These are phyloP conservation scores for Sphagnurus paluster DNA, from an alignment of 1,284 basidiomycete genomes.

Conservation along the genomic window DNA sequence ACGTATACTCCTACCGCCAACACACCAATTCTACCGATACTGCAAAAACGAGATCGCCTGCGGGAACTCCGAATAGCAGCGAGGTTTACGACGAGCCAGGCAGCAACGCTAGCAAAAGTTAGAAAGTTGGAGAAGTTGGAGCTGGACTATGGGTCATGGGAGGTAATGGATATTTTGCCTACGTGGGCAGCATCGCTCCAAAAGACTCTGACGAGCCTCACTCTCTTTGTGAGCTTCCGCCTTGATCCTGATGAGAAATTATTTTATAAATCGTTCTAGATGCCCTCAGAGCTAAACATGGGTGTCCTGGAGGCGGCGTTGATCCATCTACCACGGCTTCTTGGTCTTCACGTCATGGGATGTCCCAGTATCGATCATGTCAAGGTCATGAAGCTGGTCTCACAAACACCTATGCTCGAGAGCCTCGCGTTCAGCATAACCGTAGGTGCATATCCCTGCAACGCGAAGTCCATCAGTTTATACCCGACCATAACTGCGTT, in stretches of 20 bases:
- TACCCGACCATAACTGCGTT: constrained; percentile 3
- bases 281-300: constrained; percentile 53
- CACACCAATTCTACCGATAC: constrained; percentile 45
- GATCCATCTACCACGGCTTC: constrained; percentile 48
- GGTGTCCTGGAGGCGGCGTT: constrained; percentile 48
- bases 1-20: constrained; percentile 47
- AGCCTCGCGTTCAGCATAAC: constrained; percentile 59
- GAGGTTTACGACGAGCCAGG: constrained; percentile 48
- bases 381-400: constrained; percentile 43
- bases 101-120: constrained; percentile 43
- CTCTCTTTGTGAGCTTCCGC: constrained; percentile 50
- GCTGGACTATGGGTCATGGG: constrained; percentile 62
- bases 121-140: constrained; percentile 43
- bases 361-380: constrained; percentile 57
- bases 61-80: constrained; percentile 49
- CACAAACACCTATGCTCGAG: constrained; percentile 52
- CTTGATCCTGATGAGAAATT: neutral
- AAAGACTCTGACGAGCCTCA: constrained; percentile 49
- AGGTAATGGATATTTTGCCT: constrained; percentile 55
- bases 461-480: neutral
- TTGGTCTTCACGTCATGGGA: constrained; percentile 56
- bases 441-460: constrained; percentile 34
- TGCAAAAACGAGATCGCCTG: constrained; percentile 46
- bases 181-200: constrained; percentile 46
- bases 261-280: constrained; percentile 39